Percentiles rank a stretch among this genome's conserved stretches.
phyloP scores from a whole-genome alignment of 257 asterid species.

The Capsicum chinense region DNA sequence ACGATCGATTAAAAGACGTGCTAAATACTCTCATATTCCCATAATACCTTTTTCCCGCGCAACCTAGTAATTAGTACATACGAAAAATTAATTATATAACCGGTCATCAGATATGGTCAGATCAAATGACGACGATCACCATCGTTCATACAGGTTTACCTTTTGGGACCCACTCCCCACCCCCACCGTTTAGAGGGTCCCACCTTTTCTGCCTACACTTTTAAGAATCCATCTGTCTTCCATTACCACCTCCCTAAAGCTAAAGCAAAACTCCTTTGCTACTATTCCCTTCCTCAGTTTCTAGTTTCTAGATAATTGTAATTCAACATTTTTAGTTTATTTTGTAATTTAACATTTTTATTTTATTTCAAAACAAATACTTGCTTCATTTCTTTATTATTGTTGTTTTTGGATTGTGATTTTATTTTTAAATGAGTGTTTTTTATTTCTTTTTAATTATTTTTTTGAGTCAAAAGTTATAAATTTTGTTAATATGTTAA shows the following conservation, averaged over 20 bases:
- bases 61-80: background rate
- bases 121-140: constrained; percentile 34
- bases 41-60: constrained; percentile 60
- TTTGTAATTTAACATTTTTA: too few species aligned
- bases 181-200: constrained; percentile 39
- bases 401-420: too few species aligned
- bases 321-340: too few species aligned
- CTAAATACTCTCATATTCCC: constrained; percentile 33
- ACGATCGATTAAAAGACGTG: constrained; percentile 35
- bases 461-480: too few species aligned
- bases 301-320: too few species aligned
- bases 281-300: too few species aligned
- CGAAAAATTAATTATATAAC: background rate
- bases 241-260: constrained; percentile 45
- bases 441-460: too few species aligned
- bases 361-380: too few species aligned
- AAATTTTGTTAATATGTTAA: too few species aligned
- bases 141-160: constrained; percentile 14
- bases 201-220: constrained; percentile 49
- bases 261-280: too few species aligned
- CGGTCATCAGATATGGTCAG: background rate
- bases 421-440: too few species aligned
- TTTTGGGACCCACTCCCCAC: background rate
- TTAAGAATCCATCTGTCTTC: constrained; percentile 73
- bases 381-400: too few species aligned